phyloP scores from a whole-genome alignment of 192 early-diverging fungal species.

The Chytriomyces sp. region DNA sequence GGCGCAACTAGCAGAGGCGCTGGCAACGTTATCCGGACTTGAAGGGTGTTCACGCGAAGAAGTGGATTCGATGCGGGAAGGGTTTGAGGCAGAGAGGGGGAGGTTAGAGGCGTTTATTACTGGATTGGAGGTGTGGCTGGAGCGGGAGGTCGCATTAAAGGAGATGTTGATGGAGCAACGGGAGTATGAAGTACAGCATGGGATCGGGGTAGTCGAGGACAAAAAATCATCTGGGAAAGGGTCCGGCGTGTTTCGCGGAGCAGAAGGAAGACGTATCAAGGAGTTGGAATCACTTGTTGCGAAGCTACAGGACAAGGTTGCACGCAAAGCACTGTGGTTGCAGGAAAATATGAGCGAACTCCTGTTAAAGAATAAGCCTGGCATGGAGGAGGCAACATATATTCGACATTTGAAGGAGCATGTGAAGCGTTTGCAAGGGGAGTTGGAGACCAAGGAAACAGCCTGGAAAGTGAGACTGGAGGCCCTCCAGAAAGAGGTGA shows the following conservation, averaged over 20 bases:
- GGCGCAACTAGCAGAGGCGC: slow-evolving; percentile 26
- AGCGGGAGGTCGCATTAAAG: slow-evolving; percentile 12
- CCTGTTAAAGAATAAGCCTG: not conserved
- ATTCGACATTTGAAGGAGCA: slow-evolving; percentile 33
- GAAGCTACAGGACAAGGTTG: slow-evolving; percentile 27
- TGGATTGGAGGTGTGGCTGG: slow-evolving; percentile 26
- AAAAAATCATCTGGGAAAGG: not conserved
- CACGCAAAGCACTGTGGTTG: not conserved
- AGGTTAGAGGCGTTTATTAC: slow-evolving; percentile 28
- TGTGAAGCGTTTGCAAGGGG: slow-evolving; percentile 24
- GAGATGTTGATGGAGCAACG: slow-evolving; percentile 25
- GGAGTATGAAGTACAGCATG: not conserved
- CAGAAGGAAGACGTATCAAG: slow-evolving; percentile 5
- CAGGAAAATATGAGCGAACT: not conserved
- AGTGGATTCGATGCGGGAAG: slow-evolving; percentile 10
- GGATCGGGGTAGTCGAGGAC: not conserved
- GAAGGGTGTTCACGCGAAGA: slow-evolving; percentile 19
- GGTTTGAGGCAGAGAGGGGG: slow-evolving; percentile 3
- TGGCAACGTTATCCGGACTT: not conserved
- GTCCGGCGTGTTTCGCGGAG: not conserved
- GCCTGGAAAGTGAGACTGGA: slow-evolving; percentile 21
- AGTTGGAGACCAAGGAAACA: slow-evolving; percentile 20
- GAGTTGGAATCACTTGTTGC: slow-evolving; percentile 24
- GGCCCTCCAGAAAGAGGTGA: slow-evolving; percentile 32
- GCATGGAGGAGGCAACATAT: slow-evolving; percentile 30